Conservation (phyloP, 306 rosid genomes). For the Hippophae tibetana region DNA sequence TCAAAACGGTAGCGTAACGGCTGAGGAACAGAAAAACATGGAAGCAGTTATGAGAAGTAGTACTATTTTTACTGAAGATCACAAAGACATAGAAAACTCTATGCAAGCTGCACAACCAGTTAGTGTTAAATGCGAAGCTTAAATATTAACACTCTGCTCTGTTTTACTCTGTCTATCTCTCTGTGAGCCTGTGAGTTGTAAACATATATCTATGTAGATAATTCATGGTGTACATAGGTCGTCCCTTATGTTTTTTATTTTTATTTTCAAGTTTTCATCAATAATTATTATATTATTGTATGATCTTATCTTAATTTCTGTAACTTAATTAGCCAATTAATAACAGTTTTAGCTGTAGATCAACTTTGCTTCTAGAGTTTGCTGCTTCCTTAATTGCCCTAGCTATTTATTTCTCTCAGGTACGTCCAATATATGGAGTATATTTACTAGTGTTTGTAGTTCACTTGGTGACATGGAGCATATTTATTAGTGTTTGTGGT, state of each 20-base stretch:
- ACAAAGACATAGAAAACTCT: neutral
- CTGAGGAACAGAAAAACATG: neutral
- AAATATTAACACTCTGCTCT: neutral
- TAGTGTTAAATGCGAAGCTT: conserved; percentile 9
- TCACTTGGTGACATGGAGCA: too few species aligned
- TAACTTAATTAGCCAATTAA: neutral
- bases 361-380: too few species aligned
- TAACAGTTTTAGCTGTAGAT: too few species aligned
- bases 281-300: too few species aligned
- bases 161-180: neutral
- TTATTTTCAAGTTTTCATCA: too few species aligned
- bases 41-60: too few species aligned
- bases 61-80: neutral
- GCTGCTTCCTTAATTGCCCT: too few species aligned
- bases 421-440: too few species aligned
- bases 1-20: too few species aligned
- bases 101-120: neutral
- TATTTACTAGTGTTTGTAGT: too few species aligned
- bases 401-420: too few species aligned
- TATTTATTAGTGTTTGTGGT: too few species aligned
- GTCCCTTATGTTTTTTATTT: neutral
- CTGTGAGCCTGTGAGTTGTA: neutral
- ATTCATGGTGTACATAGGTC: conserved; percentile 11
- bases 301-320: neutral
- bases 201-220: neutral